Percentiles rank a stretch among this genome's conserved stretches.
Conservation (phyloP, 2,329 filamentous ascomycete genomes). For the Bipolaris sorokiniana region DNA sequence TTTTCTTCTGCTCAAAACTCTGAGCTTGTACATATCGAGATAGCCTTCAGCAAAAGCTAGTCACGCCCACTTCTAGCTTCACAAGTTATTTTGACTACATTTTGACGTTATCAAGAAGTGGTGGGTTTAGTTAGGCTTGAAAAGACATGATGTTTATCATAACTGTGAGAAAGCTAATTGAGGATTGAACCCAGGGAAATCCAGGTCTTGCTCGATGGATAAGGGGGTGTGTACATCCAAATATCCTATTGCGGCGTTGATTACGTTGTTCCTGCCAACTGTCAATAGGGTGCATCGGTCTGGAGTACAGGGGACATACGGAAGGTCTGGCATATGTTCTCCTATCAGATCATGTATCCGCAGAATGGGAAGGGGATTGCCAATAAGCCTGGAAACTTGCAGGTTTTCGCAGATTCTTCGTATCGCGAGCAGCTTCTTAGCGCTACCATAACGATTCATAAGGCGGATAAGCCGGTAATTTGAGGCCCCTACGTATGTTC, state of each 20-base stretch:
- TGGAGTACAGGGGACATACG: background rate
- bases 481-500: background rate
- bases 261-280: background rate
- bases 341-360: background rate
- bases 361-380: background rate
- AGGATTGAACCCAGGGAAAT: background rate
- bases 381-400: background rate
- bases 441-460: background rate
- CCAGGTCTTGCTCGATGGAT: background rate
- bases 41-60: no score
- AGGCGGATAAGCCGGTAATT: constrained; percentile 2
- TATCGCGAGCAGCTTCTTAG: background rate
- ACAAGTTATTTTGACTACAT: no score
- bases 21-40: no score
- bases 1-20: no score
- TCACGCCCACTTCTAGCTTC: no score
- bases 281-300: background rate
- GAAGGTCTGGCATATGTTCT: background rate
- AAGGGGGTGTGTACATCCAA: background rate
- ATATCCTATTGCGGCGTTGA: background rate
- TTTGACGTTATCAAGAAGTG: no score
- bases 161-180: background rate
- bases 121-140: no score
- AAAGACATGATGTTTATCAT: no score
- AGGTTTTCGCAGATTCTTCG: background rate